phyloP scores from a whole-genome alignment of 1,284 basidiomycete species.

The Leucoagaricus sp. region DNA sequence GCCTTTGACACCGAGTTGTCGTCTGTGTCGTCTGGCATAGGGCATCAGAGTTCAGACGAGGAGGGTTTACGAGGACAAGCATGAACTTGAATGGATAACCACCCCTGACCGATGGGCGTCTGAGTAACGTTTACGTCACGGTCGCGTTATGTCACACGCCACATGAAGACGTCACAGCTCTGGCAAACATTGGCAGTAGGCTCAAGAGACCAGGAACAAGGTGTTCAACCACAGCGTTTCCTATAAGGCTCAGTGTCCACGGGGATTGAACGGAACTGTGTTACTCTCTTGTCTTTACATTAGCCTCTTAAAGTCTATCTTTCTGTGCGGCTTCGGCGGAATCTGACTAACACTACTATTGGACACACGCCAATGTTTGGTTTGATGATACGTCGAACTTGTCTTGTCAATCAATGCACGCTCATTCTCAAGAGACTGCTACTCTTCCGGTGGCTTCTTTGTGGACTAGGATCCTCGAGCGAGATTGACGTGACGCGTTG shows the following conservation, averaged over 20 bases:
- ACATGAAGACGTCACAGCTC: constrained; percentile 4
- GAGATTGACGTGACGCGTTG: no score
- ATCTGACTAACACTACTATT: background rate
- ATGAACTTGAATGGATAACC: background rate
- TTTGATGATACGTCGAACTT: background rate
- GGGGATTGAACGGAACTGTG: background rate
- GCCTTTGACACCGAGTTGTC: background rate
- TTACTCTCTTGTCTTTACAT: background rate
- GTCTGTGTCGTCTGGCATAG: constrained; percentile 3
- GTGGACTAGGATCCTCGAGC: background rate
- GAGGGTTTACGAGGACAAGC: background rate
- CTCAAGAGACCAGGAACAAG: no score
- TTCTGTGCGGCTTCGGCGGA: constrained; percentile 1
- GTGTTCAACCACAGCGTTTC: no score
- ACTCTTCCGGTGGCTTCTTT: background rate
- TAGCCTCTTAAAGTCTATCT: constrained; percentile 8
- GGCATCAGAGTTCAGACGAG: background rate
- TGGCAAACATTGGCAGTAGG: background rate
- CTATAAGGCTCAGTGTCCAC: background rate
- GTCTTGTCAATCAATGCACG: constrained; percentile 1
- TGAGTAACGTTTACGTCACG: background rate
- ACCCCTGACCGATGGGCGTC: background rate
- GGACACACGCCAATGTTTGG: background rate
- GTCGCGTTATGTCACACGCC: constrained; percentile 12
- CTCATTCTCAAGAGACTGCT: background rate